These are phyloP conservation scores for Castanospermum australe DNA, from an alignment of 306 rosid genomes.

Conservation along the genomic window DNA sequence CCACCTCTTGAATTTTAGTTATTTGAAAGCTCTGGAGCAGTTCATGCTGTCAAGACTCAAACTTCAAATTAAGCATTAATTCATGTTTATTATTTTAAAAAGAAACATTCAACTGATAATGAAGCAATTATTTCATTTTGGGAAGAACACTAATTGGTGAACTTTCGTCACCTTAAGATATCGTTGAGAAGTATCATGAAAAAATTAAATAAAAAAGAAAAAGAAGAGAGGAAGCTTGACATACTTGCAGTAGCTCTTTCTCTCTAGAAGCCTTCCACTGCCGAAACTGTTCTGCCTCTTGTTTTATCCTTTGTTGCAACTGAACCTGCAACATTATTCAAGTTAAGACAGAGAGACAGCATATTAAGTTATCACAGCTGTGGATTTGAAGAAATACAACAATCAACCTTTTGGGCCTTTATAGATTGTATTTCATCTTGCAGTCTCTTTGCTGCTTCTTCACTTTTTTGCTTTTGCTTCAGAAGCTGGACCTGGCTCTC, in stretches of 20 bases:
- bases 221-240: slow-evolving; percentile 28
- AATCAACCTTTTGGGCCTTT: slow-evolving; percentile 91
- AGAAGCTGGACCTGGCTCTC: slow-evolving; percentile 96
- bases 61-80: slow-evolving; percentile 3
- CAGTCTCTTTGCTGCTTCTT: slow-evolving; percentile 93
- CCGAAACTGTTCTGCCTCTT: slow-evolving; percentile 99
- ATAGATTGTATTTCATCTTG: slow-evolving; percentile 97
- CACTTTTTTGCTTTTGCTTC: slow-evolving; percentile 99
- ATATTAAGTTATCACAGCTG: slow-evolving; percentile 13
- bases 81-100: background rate
- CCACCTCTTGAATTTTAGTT: background rate
- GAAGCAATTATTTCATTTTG: slow-evolving; percentile 1
- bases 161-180: slow-evolving; percentile 22
- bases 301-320: slow-evolving; percentile 93
- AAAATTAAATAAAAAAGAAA: slow-evolving; percentile 9
- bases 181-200: background rate
- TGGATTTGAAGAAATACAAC: slow-evolving; percentile 30
- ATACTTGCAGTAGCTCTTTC: slow-evolving; percentile 95
- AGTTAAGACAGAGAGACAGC: slow-evolving; percentile 6
- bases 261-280: slow-evolving; percentile 99
- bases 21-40: slow-evolving; percentile 12
- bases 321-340: slow-evolving; percentile 66
- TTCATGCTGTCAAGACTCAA: background rate
- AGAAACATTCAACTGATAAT: slow-evolving; percentile 14
- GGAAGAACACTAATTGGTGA: background rate